Conservation (phyloP, 192 early-diverging fungal genomes). For the Coemansia furcata region DNA sequence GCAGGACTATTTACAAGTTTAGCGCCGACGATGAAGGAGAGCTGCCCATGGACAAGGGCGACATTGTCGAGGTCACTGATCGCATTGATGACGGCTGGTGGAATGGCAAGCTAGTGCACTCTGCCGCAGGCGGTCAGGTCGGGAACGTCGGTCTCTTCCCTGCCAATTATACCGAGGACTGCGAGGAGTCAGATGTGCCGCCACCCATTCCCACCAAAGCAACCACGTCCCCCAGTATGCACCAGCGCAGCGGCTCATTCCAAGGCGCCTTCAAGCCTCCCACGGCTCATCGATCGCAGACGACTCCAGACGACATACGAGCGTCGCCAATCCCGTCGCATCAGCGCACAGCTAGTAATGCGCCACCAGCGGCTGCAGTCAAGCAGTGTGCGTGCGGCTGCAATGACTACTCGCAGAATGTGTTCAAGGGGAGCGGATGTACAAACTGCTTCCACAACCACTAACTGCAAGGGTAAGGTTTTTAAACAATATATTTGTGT, state of each 20-base stretch:
- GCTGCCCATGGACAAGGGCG: conserved; percentile 76
- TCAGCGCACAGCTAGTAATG: conserved; percentile 24
- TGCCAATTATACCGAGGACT: conserved; percentile 82
- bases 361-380: conserved; percentile 27
- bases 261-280: conserved; percentile 39
- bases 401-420: conserved; percentile 69
- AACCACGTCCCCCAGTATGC: conserved; percentile 7
- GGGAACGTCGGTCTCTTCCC: conserved; percentile 84
- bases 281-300: conserved; percentile 27
- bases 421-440: conserved; percentile 73
- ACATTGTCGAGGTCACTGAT: conserved; percentile 81
- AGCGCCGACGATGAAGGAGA: conserved; percentile 77
- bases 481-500: neutral
- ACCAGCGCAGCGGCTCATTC: conserved; percentile 22
- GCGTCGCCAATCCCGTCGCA: neutral
- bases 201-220: conserved; percentile 20
- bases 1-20: conserved; percentile 76
- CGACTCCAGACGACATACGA: conserved; percentile 30
- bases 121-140: conserved; percentile 30
- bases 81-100: conserved; percentile 97
- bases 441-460: conserved; percentile 84
- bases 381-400: conserved; percentile 69
- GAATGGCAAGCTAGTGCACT: conserved; percentile 78
- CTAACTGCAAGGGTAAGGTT: neutral
- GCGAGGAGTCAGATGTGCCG: conserved; percentile 32